Conservation (phyloP, 805 yeast genomes). For the Torulaspora maleeae region DNA sequence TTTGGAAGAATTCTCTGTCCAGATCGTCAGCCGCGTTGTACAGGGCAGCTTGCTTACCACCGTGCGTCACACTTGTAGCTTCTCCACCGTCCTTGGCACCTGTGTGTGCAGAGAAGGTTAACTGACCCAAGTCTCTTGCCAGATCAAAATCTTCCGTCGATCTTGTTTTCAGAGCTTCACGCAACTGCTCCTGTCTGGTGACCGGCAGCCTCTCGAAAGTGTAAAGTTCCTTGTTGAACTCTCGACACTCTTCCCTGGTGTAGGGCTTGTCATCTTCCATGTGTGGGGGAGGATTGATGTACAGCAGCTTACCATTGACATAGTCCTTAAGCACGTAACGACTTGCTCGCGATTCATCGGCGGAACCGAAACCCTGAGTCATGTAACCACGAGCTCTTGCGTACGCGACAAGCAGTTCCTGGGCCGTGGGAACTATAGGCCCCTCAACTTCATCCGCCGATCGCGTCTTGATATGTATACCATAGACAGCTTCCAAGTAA, state of each 20-base stretch:
- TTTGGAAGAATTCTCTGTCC: constrained; percentile 79
- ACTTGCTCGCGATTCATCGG: constrained; percentile 93
- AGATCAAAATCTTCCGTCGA: constrained; percentile 60
- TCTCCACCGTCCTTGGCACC: constrained; percentile 43
- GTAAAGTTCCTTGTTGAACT: constrained; percentile 74
- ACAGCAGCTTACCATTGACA: constrained; percentile 84
- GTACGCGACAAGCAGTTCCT: constrained; percentile 83
- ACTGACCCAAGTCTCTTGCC: constrained; percentile 59
- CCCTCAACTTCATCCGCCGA: constrained; percentile 83
- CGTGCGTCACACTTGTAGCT: constrained; percentile 57
- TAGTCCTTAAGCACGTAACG: constrained; percentile 90
- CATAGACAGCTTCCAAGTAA: constrained; percentile 85
- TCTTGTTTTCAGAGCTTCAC: constrained; percentile 55
- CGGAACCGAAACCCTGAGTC: constrained; percentile 96
- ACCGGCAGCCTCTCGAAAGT: constrained; percentile 62
- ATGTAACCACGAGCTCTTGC: constrained; percentile 96
- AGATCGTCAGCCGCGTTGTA: constrained; percentile 75
- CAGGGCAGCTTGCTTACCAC: constrained; percentile 79
- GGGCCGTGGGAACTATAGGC: constrained; percentile 72
- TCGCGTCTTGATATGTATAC: constrained; percentile 77
- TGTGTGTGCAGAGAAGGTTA: constrained; percentile 77
- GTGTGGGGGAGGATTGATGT: constrained; percentile 83
- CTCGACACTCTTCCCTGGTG: constrained; percentile 48
- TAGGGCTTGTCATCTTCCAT: constrained; percentile 51
- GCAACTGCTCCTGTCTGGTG: constrained; percentile 65